Evolutionary conservation across 2,329 filamentous ascomycete species (phyloP), one percentile per base, ranked within the genome.

Genomic region (Verticillium isaacii): DNA sequence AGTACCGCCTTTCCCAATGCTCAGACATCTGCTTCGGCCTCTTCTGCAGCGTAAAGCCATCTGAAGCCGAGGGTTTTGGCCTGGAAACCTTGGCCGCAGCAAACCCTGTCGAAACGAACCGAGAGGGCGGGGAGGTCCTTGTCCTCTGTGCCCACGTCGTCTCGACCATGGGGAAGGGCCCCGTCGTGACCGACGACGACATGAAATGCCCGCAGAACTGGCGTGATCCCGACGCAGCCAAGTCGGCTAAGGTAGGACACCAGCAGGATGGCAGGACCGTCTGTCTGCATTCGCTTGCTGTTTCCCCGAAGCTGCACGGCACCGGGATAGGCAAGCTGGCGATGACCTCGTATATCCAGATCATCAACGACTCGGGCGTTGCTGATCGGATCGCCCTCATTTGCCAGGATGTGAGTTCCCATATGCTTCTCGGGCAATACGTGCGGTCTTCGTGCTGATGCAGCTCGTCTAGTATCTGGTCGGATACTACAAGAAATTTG

Each of bases 251-350:
- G 75, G 70, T 86, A 11, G 92, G 92, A 36, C 91, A 96, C 74
- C 85, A 90, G 68, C 86, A 92, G 62, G 78, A 80, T 17, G 92
- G 92, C 45, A 78, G 86, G 54, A 96, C 91, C 0, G 82, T 97
- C 61, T 91, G 87, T 61, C 77, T 97, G 58, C 93, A 97, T 75
- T 94, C 91, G 0, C 81, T 97, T 5, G 91, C 90, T 19, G 88
- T 97, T 6, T 81, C 90, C 60, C 92, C 91, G 1, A 85, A 88
- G 63, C 86, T 92, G 61, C 91, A 95, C 66, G 82, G 85, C 37
- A 86, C 87, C 62, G 90, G 91, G 1, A 79, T 96, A 2, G 93
- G 91, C 17, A 87, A 84, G 65, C 86, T 89, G 23, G 77, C 96
- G 63, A 80, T 96, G 78, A 88, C 86, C 73, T 84, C 89, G 3